Evolutionary conservation across 805 yeast species (phyloP).

Genomic region (Kodamaea leandrae): DNA sequence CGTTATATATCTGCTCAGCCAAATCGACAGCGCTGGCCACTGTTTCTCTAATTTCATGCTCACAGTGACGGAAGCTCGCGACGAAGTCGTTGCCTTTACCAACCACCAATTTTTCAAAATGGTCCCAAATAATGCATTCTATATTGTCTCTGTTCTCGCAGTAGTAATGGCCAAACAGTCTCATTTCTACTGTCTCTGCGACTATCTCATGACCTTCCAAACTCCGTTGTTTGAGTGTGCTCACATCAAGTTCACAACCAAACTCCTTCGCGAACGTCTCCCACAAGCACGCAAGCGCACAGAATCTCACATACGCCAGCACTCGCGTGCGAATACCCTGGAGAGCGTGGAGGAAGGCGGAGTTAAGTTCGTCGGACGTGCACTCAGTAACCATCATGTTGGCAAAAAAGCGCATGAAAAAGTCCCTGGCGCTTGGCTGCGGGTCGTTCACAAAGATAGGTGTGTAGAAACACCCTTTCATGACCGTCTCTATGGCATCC

Average conservation of each 20-base stretch:
- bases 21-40: slow-evolving; percentile 8
- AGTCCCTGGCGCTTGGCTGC: neutral
- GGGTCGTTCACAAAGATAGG: neutral
- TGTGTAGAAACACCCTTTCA: neutral
- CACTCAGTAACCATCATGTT: neutral
- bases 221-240: too few species aligned
- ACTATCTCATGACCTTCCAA: too few species aligned
- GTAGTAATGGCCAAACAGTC: slow-evolving; percentile 4
- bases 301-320: neutral
- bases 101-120: slow-evolving; percentile 1
- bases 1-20: slow-evolving; percentile 15
- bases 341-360: neutral
- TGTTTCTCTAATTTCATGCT: slow-evolving; percentile 9
- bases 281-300: neutral
- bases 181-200: neutral
- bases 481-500: neutral
- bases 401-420: neutral
- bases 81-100: neutral
- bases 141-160: neutral
- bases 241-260: neutral
- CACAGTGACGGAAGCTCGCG: too few species aligned
- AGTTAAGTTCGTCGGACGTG: neutral
- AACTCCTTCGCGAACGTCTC: neutral
- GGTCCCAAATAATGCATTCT: slow-evolving; percentile 1
- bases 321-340: neutral